Percentiles rank a stretch among this genome's conserved stretches.
These are phyloP conservation scores for Golubevia pallescens DNA, from an alignment of 1,284 basidiomycete genomes.

Conservation along the genomic window DNA sequence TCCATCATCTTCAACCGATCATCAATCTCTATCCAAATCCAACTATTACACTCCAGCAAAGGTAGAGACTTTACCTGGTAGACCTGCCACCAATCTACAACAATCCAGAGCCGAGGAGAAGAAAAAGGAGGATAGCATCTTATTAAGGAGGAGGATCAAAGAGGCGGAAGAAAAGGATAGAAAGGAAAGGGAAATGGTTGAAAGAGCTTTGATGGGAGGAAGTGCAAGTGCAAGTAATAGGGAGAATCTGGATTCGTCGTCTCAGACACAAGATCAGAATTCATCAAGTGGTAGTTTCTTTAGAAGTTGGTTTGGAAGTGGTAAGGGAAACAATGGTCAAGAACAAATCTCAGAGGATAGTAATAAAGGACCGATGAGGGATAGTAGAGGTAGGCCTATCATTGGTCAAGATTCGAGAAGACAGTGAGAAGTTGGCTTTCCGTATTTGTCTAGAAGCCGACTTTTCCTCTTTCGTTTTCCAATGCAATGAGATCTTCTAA, in stretches of 20 bases:
- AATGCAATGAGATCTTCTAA: no score
- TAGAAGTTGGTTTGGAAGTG: slow-evolving; percentile 16
- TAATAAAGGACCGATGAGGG: slow-evolving; percentile 25
- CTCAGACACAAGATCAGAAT: no score
- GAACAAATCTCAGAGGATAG: slow-evolving; percentile 25
- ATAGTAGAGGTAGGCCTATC: slow-evolving; percentile 14
- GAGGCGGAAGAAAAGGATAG: slow-evolving; percentile 10
- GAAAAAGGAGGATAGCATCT: slow-evolving; percentile 5
- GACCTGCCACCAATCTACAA: slow-evolving; percentile 12
- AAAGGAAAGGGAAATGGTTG: background rate
- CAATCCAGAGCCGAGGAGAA: slow-evolving; percentile 7
- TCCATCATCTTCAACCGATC: no score
- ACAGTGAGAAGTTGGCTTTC: no score
- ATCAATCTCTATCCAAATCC: no score
- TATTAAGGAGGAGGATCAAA: background rate
- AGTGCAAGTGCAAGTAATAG: slow-evolving; percentile 23
- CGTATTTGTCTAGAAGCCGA: no score
- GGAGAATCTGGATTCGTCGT: no score
- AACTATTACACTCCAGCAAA: background rate
- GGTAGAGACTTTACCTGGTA: slow-evolving; percentile 10
- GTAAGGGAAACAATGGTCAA: slow-evolving; percentile 19
- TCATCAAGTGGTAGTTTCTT: slow-evolving; percentile 17
- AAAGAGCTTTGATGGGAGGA: slow-evolving; percentile 14
- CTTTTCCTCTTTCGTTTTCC: no score
- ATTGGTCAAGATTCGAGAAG: slow-evolving; percentile 23